Conservation (phyloP, 2,329 filamentous ascomycete species). For the Ceratocystis smalleyi region DNA sequence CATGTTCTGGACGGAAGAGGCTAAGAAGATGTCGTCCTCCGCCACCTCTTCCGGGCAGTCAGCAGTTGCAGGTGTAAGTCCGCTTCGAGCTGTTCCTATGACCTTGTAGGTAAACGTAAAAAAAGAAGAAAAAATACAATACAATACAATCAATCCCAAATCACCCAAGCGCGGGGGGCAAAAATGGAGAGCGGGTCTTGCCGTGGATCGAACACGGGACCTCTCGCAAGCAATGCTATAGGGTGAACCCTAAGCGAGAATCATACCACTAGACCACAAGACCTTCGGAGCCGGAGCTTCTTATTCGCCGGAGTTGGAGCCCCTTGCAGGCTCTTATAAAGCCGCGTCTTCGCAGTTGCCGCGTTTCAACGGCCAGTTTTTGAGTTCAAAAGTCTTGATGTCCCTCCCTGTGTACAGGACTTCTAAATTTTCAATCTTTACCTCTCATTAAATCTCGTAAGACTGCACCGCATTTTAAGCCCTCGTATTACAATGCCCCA, state of each 20-base stretch:
- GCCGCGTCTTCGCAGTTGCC: background rate
- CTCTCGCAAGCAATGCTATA: too few relatives aligned
- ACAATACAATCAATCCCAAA: too few relatives aligned
- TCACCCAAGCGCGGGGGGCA: too few relatives aligned
- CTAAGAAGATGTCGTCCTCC: too few relatives aligned
- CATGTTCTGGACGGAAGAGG: too few relatives aligned
- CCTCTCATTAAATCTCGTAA: background rate
- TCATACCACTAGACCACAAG: slow-evolving; percentile 53
- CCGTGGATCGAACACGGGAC: slow-evolving; percentile 20
- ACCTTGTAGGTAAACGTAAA: too few relatives aligned
- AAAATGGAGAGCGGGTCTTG: background rate
- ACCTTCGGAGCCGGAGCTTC: slow-evolving; percentile 20
- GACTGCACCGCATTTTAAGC: background rate
- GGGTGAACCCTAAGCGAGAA: slow-evolving; percentile 49
- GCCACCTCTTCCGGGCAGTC: too few relatives aligned
- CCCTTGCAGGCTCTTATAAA: background rate
- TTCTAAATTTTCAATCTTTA: background rate
- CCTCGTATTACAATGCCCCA: background rate
- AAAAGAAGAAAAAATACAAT: background rate
- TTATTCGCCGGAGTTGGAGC: background rate
- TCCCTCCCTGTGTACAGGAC: background rate
- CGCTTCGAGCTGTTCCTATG: too few relatives aligned
- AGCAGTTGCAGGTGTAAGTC: too few relatives aligned
- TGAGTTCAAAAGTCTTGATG: too few relatives aligned
- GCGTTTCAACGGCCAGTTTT: background rate